Percentiles rank a stretch among this genome's conserved stretches.
Conservation (phyloP, 176 grass and related monocot species). For the Zea mays region DNA sequence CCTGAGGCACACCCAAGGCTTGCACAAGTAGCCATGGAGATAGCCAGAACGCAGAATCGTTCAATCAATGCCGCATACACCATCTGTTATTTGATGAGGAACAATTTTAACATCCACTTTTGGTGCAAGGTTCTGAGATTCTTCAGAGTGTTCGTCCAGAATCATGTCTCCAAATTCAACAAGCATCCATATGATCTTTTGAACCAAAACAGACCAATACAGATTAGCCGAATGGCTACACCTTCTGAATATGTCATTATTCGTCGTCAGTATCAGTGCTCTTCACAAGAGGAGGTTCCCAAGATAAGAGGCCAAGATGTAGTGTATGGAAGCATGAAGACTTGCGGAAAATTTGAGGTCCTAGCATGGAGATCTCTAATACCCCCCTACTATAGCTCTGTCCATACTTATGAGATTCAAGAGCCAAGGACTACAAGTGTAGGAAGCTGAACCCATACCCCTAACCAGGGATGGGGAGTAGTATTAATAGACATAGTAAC, state of each 20-base stretch:
- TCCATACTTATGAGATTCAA: neutral
- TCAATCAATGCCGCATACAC: neutral
- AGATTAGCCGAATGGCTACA: neutral
- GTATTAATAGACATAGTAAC: no score
- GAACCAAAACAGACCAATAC: neutral
- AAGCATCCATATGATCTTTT: neutral
- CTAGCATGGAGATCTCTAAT: neutral
- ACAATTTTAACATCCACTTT: neutral
- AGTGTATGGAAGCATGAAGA: neutral
- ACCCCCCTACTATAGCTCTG: neutral
- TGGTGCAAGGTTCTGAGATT: neutral
- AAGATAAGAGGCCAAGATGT: neutral
- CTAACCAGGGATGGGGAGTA: no score
- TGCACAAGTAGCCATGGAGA: neutral
- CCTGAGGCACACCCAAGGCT: neutral
- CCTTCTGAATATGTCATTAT: neutral
- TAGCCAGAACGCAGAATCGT: neutral
- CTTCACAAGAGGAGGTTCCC: neutral
- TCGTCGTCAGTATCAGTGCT: neutral
- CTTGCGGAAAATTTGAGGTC: neutral
- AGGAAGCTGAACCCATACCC: no score
- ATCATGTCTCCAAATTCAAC: neutral
- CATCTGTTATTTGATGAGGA: neutral
- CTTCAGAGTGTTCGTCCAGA: neutral
- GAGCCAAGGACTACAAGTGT: neutral